Percentiles rank a stretch among this genome's conserved stretches.
These are phyloP conservation scores for Leccinum pachyderme DNA, from an alignment of 1,284 basidiomycete species.

Conservation along the genomic window DNA sequence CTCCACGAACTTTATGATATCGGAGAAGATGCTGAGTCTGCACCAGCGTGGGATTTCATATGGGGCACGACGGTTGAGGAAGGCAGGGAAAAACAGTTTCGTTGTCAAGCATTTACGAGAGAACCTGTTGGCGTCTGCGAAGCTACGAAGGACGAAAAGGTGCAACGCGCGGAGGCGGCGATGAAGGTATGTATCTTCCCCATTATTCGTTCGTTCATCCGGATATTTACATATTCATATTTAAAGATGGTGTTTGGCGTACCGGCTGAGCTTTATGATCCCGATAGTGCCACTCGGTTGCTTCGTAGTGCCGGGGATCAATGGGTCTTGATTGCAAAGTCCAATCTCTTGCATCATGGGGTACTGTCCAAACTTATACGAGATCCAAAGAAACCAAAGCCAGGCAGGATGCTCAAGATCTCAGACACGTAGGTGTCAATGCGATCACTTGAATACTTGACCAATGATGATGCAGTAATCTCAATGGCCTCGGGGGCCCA, in stretches of 20 bases:
- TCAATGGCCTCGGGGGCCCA: slow-evolving; percentile 64
- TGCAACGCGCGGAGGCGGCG: slow-evolving; percentile 60
- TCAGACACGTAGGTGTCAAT: slow-evolving; percentile 54
- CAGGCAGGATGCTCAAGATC: slow-evolving; percentile 71
- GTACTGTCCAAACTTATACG: slow-evolving; percentile 64
- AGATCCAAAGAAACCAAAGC: slow-evolving; percentile 57
- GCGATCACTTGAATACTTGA: slow-evolving; percentile 3
- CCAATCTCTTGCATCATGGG: slow-evolving; percentile 57
- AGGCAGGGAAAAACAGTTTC: slow-evolving; percentile 67
- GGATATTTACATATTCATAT: slow-evolving; percentile 8
- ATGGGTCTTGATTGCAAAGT: slow-evolving; percentile 50
- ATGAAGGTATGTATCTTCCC: slow-evolving; percentile 54
- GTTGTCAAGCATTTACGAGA: slow-evolving; percentile 56
- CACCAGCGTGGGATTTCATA: slow-evolving; percentile 67
- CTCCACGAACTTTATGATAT: slow-evolving; percentile 51
- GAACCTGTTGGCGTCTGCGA: slow-evolving; percentile 41
- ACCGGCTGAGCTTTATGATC: slow-evolving; percentile 63
- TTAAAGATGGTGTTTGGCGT: slow-evolving; percentile 74
- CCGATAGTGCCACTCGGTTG: slow-evolving; percentile 53
- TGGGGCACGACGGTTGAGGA: slow-evolving; percentile 72
- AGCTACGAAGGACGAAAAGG: slow-evolving; percentile 35
- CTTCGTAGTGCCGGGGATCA: slow-evolving; percentile 56
- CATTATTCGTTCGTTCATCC: neutral
- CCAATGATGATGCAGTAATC: slow-evolving; percentile 40
- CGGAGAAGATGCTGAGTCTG: slow-evolving; percentile 40